phyloP scores from a whole-genome alignment of 2,329 filamentous ascomycete species.

The Basipetospora sp. region DNA sequence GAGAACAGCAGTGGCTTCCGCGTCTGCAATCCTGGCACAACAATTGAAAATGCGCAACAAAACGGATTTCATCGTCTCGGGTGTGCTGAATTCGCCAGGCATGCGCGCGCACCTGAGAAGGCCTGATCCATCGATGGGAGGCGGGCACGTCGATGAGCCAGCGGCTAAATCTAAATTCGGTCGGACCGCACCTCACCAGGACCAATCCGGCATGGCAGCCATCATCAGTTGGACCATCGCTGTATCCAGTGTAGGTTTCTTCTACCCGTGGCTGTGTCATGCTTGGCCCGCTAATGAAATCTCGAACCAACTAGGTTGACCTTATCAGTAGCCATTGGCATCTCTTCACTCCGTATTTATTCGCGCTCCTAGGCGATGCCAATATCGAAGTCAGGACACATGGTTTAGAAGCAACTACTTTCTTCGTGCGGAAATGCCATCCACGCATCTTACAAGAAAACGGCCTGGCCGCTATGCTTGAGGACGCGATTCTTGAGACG shows the following conservation, averaged over 20 bases:
- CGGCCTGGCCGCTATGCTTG: slow-evolving; percentile 53
- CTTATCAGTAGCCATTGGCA: slow-evolving; percentile 47
- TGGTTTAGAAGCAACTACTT: slow-evolving; percentile 39
- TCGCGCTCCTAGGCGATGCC: slow-evolving; percentile 53
- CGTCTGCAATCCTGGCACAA: background rate
- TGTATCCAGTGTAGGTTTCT: no score
- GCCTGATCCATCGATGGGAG: slow-evolving; percentile 9
- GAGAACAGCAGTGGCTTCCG: background rate
- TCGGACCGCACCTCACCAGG: no score
- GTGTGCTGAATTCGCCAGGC: background rate
- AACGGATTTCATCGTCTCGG: slow-evolving; percentile 1
- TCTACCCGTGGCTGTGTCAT: background rate
- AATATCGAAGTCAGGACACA: slow-evolving; percentile 35
- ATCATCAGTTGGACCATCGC: no score
- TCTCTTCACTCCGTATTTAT: slow-evolving; percentile 52
- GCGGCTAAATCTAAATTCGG: no score
- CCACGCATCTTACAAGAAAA: slow-evolving; percentile 39
- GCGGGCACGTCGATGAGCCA: no score
- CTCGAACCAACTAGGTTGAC: slow-evolving; percentile 17
- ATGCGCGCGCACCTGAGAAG: no score
- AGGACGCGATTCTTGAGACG: slow-evolving; percentile 54
- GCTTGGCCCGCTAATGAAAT: no score
- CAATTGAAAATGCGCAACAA: slow-evolving; percentile 1
- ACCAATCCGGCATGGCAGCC: no score
- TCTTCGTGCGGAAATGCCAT: slow-evolving; percentile 42